Conservation (phyloP, 2,329 filamentous ascomycete genomes). For the Metarhizium humberi region DNA sequence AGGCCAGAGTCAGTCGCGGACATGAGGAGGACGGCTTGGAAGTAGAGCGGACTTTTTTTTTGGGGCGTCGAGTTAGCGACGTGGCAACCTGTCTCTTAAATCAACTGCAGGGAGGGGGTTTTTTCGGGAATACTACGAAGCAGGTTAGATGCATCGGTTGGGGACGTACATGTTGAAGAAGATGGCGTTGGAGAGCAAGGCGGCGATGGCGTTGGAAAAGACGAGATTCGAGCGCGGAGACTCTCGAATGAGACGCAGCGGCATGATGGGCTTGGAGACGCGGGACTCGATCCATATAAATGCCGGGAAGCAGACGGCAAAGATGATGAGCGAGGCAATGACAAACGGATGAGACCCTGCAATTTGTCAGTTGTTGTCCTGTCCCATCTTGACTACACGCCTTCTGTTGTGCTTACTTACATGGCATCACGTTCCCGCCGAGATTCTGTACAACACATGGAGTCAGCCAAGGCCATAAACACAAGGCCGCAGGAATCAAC, state of each 20-base stretch:
- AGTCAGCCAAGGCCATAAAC: neutral
- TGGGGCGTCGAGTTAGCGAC: neutral
- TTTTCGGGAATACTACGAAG: too few relatives aligned
- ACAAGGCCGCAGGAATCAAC: neutral
- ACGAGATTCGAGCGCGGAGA: slow-evolving; percentile 49
- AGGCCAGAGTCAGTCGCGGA: slow-evolving; percentile 64
- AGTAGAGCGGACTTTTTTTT: slow-evolving; percentile 54
- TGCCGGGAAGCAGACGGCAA: slow-evolving; percentile 35
- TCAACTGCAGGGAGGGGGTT: too few relatives aligned
- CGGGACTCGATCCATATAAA: slow-evolving; percentile 44
- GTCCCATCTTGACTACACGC: too few relatives aligned
- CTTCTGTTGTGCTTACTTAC: slow-evolving; percentile 22
- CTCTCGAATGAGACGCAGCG: slow-evolving; percentile 39
- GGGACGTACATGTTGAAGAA: slow-evolving; percentile 46
- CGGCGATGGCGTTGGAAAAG: slow-evolving; percentile 42
- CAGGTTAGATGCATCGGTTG: too few relatives aligned
- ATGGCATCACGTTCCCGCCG: slow-evolving; percentile 54
- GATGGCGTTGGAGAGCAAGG: slow-evolving; percentile 44
- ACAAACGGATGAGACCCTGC: slow-evolving; percentile 50
- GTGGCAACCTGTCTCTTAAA: too few relatives aligned
- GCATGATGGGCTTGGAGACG: slow-evolving; percentile 49
- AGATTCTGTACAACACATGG: slow-evolving; percentile 34
- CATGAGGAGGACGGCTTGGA: slow-evolving; percentile 64
- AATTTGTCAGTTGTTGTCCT: neutral
- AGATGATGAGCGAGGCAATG: slow-evolving; percentile 39